Base-by-base conservation (phyloP, 1,139 yeast species). In the Kodamaea suecica region DNA sequence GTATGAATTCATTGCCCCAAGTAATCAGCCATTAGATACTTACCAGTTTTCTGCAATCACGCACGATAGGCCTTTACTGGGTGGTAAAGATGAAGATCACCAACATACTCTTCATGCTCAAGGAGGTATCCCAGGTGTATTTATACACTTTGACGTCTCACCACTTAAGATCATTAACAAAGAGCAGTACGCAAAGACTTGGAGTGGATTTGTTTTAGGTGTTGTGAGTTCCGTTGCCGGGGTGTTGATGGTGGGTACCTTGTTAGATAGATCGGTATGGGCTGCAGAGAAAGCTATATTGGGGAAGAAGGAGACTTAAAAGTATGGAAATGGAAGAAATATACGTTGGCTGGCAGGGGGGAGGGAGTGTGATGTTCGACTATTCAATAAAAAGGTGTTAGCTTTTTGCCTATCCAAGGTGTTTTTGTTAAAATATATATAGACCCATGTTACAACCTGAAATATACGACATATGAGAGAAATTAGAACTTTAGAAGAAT, bases 121-220 rank as follows among this genome's bases (percentile, higher is more conserved):
- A 37, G 97, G 97, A 14, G 98, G 98, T 5, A 69, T 84, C 19
- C 97, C 98, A 0, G 97, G 97, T 3, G 76, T 88, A 5, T 86
- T 80, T 57, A 78, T 92, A 63, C 70, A 81, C 50, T 90, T 90
- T 60, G 98, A 92, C 50, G 88, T 92, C 54, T 83, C 95, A 35
- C 96, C 98, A 6, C 69, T 92, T 66, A 88, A 90, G 57, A 90
- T 92, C 34, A 85, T 90, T 50, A 88, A 90, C 61, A 73, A 78
- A 36, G 95, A 92, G 57, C 80, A 78, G 45, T 84, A 80, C 47
- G 76, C 79, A 26, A 84, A 80, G 57, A 73, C 94, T 1, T 83
- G 95, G 80, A 84, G 95, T 17, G 86, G 92, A 3, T 90, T 92
- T 54, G 57, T 90, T 27, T 70, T 92, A 45, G 90, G 95, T 26